A percentile compares a stretch with the other conserved stretches of the same genome.
phyloP scores from a whole-genome alignment of 1,139 yeast species.

The Debaryomyces coudertii region DNA sequence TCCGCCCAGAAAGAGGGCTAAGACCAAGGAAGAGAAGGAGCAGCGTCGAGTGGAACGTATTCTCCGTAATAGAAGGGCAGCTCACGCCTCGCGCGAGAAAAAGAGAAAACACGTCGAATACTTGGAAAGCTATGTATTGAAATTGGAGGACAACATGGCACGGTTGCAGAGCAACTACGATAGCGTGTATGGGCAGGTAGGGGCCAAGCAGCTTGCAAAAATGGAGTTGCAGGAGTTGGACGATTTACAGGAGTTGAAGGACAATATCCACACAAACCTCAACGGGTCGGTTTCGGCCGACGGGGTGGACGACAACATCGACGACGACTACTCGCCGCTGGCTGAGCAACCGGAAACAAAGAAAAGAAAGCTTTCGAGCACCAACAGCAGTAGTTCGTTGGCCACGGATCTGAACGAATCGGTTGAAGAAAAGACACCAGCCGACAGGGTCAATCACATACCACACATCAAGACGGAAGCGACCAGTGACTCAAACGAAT shows the following conservation, averaged over 20 bases:
- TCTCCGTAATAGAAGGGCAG: constrained; percentile 92
- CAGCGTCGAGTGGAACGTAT: constrained; percentile 93
- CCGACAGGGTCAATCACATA: constrained; percentile 4
- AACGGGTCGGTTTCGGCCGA: constrained; percentile 18
- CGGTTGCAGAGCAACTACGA: constrained; percentile 29
- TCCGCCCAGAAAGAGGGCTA: constrained; percentile 96
- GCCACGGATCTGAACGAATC: constrained; percentile 5
- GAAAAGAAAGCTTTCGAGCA: constrained; percentile 14
- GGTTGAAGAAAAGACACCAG: constrained; percentile 1
- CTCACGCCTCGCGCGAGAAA: constrained; percentile 96
- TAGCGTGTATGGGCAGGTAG: constrained; percentile 18
- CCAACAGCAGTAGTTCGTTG: constrained; percentile 4
- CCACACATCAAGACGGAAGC: constrained; percentile 17
- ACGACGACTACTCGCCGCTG: constrained; percentile 11
- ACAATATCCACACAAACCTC: constrained; percentile 36
- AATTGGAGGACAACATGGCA: constrained; percentile 46
- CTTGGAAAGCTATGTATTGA: constrained; percentile 65
- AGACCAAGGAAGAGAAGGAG: constrained; percentile 95
- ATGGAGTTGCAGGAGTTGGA: constrained; percentile 22
- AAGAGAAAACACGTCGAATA: constrained; percentile 90
- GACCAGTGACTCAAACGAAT: constrained; percentile 15
- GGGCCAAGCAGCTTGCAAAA: constrained; percentile 19
- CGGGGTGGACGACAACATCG: constrained; percentile 16
- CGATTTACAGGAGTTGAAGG: constrained; percentile 37
- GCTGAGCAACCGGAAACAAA: constrained; percentile 13